Evolutionary conservation across 192 early-diverging fungal species (phyloP), one percentile per base, ranked within the genome.

Genomic region (Coemansia erecta): DNA sequence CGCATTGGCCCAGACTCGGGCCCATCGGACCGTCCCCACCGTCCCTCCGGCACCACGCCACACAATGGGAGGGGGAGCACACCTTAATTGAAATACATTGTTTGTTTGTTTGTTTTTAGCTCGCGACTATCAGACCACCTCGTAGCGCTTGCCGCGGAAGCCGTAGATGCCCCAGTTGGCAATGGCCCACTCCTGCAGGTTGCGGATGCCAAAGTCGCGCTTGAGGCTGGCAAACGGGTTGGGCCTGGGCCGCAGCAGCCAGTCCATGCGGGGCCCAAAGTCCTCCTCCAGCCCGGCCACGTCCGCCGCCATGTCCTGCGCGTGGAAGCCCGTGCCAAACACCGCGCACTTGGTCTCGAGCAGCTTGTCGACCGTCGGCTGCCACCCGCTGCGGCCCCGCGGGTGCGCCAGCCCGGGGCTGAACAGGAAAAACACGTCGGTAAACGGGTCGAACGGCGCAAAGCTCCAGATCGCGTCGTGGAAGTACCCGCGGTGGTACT

Each of bases 151-250:
- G 45, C 88, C 90, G 53, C 90, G 84, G 64, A 92, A 84, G 28
- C 84, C 87, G 74, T 86, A 92, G 56, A 92, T 85, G 22, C 87
- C 89, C 86, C 87, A 89, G 69, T 92, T 92, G 49, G 87, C 83
- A 59, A 84, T 85, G 12, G 87, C 84, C 48, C 80, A 82, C 55
- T 90, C 85, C 51, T 87, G 70, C 59, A 92, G 70, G 65, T 92
- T 89, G 23, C 82, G 69, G 60, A 87, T 68, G 42, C 89, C 85
- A 69, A 90, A 76, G 56, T 92, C 88, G 46, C 83, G 83, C 70
- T 89, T 90, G 63, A 89, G 63, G 61, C 84, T 87, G 35, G 81
- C 77, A 59, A 90, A 90, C 23, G 68, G 74, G 45, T 92, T 92
- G 46, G 81, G 73, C 48, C 76, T 66, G 7, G 90, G 86, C 58